Evolutionary conservation across 371 early-diverging fungal species (phyloP).

Genomic region (Haplosporangium sp.): DNA sequence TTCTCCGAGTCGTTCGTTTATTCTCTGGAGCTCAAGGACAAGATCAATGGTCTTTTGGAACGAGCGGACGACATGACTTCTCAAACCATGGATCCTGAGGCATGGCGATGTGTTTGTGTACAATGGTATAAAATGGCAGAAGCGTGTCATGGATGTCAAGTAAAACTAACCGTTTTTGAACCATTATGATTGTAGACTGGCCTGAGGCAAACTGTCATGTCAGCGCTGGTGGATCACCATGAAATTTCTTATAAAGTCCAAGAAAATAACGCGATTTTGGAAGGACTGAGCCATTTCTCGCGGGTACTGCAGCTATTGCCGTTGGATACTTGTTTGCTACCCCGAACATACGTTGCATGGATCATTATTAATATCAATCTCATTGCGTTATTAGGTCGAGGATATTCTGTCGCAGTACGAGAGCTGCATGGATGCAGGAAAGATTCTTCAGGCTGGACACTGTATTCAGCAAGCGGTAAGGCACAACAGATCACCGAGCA

Average conservation of each 20-base stretch:
- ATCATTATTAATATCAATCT: not conserved
- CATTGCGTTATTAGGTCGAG: slow-evolving; percentile 17
- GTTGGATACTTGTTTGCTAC: too few species aligned
- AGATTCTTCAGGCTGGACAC: slow-evolving; percentile 51
- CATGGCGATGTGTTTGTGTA: not conserved
- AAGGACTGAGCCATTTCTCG: slow-evolving; percentile 45
- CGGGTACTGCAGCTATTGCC: slow-evolving; percentile 3
- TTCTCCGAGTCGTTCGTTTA: slow-evolving; percentile 48
- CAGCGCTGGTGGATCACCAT: slow-evolving; percentile 43
- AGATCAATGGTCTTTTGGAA: slow-evolving; percentile 28
- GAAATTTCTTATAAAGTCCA: slow-evolving; percentile 49
- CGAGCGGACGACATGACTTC: slow-evolving; percentile 33
- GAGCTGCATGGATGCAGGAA: slow-evolving; percentile 41
- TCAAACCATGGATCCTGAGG: slow-evolving; percentile 38
- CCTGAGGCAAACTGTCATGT: slow-evolving; percentile 44
- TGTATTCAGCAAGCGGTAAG: slow-evolving; percentile 54
- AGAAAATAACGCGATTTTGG: slow-evolving; percentile 36
- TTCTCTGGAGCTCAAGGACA: slow-evolving; percentile 45
- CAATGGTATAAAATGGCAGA: not conserved
- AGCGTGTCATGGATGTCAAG: not conserved
- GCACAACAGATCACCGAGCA: not conserved
- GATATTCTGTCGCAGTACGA: slow-evolving; percentile 48
- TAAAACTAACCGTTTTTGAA: not conserved
- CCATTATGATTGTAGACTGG: slow-evolving; percentile 21
- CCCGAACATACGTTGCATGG: not conserved